phyloP scores from a whole-genome alignment of 371 early-diverging fungal genomes.

The Massospora cicadina region DNA sequence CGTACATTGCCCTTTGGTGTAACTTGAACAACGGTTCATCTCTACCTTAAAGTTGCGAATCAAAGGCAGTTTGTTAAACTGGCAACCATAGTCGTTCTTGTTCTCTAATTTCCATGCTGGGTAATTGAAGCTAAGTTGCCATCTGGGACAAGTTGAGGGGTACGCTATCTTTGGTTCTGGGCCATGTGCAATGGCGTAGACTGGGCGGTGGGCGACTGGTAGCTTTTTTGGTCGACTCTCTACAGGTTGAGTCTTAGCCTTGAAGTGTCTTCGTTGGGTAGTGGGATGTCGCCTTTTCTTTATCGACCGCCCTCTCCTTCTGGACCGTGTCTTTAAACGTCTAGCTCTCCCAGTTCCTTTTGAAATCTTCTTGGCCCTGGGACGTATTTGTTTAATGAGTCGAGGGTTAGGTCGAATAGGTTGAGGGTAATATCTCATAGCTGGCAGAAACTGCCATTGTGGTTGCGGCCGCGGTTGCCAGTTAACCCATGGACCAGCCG shows the following conservation, averaged over 20 bases:
- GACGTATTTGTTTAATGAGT: too few relatives aligned
- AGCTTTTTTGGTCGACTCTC: not conserved
- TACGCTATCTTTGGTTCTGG: not conserved
- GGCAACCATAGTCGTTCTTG: not conserved
- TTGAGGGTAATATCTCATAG: too few relatives aligned
- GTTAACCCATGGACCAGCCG: not conserved
- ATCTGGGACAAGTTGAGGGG: not conserved
- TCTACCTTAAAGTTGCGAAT: not conserved
- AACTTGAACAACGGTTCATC: not conserved
- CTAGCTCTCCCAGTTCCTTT: too few relatives aligned
- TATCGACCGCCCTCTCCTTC: too few relatives aligned
- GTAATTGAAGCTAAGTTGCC: not conserved
- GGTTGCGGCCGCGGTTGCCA: too few relatives aligned
- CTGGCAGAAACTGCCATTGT: too few relatives aligned
- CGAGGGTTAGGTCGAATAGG: too few relatives aligned
- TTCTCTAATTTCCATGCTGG: not conserved
- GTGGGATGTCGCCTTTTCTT: too few relatives aligned
- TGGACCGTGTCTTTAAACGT: too few relatives aligned
- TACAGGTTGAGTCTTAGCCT: not conserved
- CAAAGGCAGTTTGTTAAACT: not conserved
- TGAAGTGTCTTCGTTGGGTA: not conserved
- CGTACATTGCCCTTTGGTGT: constrained; percentile 11
- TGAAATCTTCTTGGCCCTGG: too few relatives aligned
- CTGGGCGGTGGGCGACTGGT: not conserved
- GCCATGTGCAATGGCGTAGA: not conserved